Conservation (phyloP, 306 rosid genomes). For the Benincasa hispida region DNA sequence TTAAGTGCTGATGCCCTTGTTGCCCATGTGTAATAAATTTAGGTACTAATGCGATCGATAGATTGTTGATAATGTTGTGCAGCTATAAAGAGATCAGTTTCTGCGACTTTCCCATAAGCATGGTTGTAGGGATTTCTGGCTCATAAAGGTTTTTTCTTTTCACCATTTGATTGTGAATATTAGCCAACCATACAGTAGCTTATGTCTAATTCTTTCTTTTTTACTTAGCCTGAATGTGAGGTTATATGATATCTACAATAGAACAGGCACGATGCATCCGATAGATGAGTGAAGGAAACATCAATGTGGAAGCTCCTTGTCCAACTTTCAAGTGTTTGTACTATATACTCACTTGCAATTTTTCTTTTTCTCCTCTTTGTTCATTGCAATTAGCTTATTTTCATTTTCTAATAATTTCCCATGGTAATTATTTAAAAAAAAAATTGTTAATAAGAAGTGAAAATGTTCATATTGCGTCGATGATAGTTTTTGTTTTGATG, state of each 20-base stretch:
- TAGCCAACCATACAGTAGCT: not conserved
- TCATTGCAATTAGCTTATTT: not conserved
- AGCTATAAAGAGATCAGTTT: not conserved
- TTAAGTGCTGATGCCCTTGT: conserved; percentile 22
- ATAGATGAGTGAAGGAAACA: not conserved
- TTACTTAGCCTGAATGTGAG: not conserved
- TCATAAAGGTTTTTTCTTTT: not conserved
- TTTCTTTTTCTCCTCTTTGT: not conserved
- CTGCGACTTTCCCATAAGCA: not conserved
- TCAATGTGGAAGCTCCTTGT: not conserved
- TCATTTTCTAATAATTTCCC: not conserved
- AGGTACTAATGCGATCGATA: conserved; percentile 13
- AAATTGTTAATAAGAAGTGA: not conserved
- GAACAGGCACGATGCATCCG: not conserved
- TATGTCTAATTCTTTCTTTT: not conserved
- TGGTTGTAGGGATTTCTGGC: not conserved
- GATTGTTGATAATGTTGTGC: not conserved
- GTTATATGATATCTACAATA: not conserved
- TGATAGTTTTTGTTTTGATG: not conserved
- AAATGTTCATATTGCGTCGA: not conserved
- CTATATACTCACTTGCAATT: not conserved
- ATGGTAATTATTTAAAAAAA: not conserved
- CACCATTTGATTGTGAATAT: conserved; percentile 2
- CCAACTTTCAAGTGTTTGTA: not conserved
- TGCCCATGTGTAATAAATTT: conserved; percentile 23